A percentile compares a stretch with the other conserved stretches of the same genome.
Evolutionary conservation across 805 yeast species (phyloP).

Genomic region (Nakazawaea ernobii): DNA sequence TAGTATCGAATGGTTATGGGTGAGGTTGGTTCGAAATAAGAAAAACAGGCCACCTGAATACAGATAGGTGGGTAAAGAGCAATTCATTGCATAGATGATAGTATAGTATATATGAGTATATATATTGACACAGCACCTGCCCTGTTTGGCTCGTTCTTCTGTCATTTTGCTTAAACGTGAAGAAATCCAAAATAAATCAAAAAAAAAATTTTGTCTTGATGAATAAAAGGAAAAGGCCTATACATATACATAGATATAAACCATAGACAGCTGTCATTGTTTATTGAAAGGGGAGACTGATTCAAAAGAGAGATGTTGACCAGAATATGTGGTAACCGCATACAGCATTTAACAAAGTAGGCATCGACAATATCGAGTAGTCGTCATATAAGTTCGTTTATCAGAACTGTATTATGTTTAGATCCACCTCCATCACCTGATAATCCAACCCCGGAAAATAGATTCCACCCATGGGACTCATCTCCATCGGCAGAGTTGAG

Average conservation of each 20-base stretch:
- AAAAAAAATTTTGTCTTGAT: background rate
- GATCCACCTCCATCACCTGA: constrained; percentile 61
- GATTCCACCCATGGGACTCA: constrained; percentile 87
- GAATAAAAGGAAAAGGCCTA: background rate
- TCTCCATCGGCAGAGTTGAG: constrained; percentile 86
- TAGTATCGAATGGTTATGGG: constrained; percentile 83
- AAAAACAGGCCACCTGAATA: constrained; percentile 54
- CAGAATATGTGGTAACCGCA: background rate
- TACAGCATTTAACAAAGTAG: background rate
- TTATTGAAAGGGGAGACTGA: background rate
- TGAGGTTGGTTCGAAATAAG: constrained; percentile 66
- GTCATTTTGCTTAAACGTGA: background rate
- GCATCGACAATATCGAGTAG: background rate
- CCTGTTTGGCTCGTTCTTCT: no score
- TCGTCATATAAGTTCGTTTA: constrained; percentile 24
- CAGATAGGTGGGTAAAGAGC: constrained; percentile 21
- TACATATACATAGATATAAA: background rate
- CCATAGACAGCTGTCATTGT: no score
- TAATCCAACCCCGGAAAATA: constrained; percentile 64
- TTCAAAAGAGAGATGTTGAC: background rate
- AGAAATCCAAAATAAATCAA: background rate
- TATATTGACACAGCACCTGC: background rate
- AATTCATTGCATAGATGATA: background rate
- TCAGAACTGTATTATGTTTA: constrained; percentile 33
- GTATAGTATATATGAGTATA: background rate